phyloP scores from a whole-genome alignment of 2,329 filamentous ascomycete genomes.

The Aspergillus terreus region DNA sequence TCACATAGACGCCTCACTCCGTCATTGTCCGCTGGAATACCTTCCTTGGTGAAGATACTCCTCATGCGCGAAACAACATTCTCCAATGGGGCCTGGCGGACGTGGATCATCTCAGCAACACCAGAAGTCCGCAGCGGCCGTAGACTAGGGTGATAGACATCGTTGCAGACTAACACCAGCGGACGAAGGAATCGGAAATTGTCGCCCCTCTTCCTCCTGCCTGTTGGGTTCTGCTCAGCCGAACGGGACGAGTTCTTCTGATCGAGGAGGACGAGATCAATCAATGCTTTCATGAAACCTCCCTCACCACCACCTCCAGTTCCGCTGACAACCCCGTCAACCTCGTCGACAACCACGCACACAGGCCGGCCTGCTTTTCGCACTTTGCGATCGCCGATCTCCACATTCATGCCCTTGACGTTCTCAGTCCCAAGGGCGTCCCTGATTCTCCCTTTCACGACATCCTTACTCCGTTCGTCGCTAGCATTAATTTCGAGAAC shows the following conservation, averaged over 20 bases:
- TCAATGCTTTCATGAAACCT: constrained; percentile 90
- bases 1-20: constrained; percentile 72
- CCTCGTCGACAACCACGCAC: constrained; percentile 93
- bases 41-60: constrained; percentile 81
- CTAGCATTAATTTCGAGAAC: constrained; percentile 97
- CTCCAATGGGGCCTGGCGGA: constrained; percentile 83
- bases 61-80: constrained; percentile 80
- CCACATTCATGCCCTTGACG: constrained; percentile 63
- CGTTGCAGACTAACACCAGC: constrained; percentile 92
- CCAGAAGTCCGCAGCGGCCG: constrained; percentile 79
- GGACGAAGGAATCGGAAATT: constrained; percentile 84
- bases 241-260: constrained; percentile 66
- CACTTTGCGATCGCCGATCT: constrained; percentile 48
- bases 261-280: constrained; percentile 82
- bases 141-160: constrained; percentile 88
- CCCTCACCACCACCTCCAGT: constrained; percentile 76
- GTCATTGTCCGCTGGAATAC: constrained; percentile 82
- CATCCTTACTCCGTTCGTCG: constrained; percentile 83
- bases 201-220: constrained; percentile 66
- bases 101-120: constrained; percentile 84
- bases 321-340: constrained; percentile 86
- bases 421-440: constrained; percentile 93
- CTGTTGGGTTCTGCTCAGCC: constrained; percentile 20
- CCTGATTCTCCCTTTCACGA: constrained; percentile 85
- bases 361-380: constrained; percentile 78